A percentile compares a stretch with the other conserved stretches of the same genome.
Conservation (phyloP, 2,329 filamentous ascomycete species). For the Epichloe baconii region DNA sequence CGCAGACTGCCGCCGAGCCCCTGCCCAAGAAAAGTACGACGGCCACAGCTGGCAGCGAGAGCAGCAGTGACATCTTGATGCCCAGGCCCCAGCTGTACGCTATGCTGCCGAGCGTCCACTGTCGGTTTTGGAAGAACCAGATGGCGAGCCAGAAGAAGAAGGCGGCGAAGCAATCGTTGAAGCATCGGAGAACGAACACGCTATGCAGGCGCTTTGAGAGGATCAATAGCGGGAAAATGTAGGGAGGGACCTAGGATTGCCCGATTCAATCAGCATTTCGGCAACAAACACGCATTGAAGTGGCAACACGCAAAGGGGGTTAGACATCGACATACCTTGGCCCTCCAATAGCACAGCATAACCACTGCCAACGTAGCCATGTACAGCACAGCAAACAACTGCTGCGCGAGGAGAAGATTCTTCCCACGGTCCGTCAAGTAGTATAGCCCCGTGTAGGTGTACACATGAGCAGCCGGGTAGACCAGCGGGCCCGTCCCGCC, state of each 20-base stretch:
- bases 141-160: constrained; percentile 77
- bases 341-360: constrained; percentile 67
- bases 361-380: constrained; percentile 62
- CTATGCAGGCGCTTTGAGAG: constrained; percentile 88
- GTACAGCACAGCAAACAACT: constrained; percentile 71
- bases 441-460: constrained; percentile 75
- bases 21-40: constrained; percentile 61
- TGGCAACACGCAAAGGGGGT: no score
- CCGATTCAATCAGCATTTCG: background rate
- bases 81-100: constrained; percentile 69
- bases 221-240: constrained; percentile 73
- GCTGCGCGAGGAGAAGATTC: constrained; percentile 70
- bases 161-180: constrained; percentile 88
- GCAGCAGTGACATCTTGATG: constrained; percentile 88
- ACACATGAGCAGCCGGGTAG: constrained; percentile 89
- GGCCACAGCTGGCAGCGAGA: constrained; percentile 70
- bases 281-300: background rate
- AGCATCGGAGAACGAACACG: constrained; percentile 81
- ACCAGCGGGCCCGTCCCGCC: constrained; percentile 88
- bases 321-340: constrained; percentile 37
- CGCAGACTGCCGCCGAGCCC: constrained; percentile 50
- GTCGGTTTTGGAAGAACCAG: constrained; percentile 58
- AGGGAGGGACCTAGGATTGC: constrained; percentile 56
- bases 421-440: constrained; percentile 61
- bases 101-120: constrained; percentile 61